phyloP scores from a whole-genome alignment of 768 basidiomycete species.

The Phlebiopsis flavidoalba region DNA sequence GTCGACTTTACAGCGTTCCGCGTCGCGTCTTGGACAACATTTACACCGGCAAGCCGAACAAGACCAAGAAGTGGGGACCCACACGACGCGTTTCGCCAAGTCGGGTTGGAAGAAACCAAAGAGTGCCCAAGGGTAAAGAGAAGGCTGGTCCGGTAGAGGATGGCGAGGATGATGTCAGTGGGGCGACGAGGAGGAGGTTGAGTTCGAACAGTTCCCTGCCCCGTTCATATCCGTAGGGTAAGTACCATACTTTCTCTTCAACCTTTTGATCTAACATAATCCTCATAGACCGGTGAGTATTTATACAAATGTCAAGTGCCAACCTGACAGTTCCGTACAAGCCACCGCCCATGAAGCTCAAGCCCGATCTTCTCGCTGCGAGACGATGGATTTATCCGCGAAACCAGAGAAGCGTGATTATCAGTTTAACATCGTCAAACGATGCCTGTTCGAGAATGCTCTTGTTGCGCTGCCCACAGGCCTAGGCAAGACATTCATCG shows the following conservation, averaged over 20 bases:
- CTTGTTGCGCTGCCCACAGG: constrained; percentile 95
- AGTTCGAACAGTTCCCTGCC: constrained; percentile 83
- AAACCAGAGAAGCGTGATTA: constrained; percentile 89
- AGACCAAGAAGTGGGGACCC: constrained; percentile 90
- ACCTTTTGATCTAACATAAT: neutral
- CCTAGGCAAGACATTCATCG: constrained; percentile 96
- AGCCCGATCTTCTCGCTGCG: constrained; percentile 69
- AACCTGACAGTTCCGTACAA: constrained; percentile 21
- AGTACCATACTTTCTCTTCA: constrained; percentile 1
- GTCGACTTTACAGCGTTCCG: constrained; percentile 35
- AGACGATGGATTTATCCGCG: constrained; percentile 91
- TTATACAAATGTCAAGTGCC: neutral
- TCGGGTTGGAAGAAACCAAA: constrained; percentile 59
- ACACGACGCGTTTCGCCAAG: constrained; percentile 82
- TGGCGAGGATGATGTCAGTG: constrained; percentile 44
- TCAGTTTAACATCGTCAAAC: constrained; percentile 88
- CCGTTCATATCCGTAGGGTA: constrained; percentile 39
- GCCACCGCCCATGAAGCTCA: constrained; percentile 75
- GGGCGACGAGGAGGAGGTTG: constrained; percentile 55
- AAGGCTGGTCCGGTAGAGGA: constrained; percentile 39
- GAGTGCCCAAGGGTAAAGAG: constrained; percentile 45
- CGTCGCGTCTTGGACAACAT: constrained; percentile 29
- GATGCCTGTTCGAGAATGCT: constrained; percentile 86
- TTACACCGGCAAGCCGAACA: constrained; percentile 24
- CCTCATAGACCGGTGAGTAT: neutral